These are phyloP conservation scores for Dactylellina leptospora DNA, from an alignment of 2,329 filamentous ascomycete species.

Conservation along the genomic window DNA sequence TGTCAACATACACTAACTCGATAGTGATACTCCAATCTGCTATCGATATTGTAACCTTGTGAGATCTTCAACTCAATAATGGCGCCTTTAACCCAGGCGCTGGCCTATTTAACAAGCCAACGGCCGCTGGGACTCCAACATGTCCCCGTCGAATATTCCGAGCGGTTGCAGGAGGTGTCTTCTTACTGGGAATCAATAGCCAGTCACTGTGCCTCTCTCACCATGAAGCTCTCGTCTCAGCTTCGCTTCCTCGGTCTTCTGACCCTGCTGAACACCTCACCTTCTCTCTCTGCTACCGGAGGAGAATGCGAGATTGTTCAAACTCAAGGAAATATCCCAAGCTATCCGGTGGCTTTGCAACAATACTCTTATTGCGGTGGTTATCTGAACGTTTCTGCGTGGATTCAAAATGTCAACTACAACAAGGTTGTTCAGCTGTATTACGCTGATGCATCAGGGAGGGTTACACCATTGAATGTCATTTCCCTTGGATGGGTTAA, in stretches of 20 bases:
- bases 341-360: slow-evolving; percentile 46
- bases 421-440: slow-evolving; percentile 50
- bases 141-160: slow-evolving; percentile 29
- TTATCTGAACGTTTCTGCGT: slow-evolving; percentile 42
- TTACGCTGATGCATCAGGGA: slow-evolving; percentile 33
- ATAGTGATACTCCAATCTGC: no score
- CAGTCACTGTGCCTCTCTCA: slow-evolving; percentile 29
- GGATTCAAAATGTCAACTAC: slow-evolving; percentile 48
- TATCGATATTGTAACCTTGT: slow-evolving; percentile 1
- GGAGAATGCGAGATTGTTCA: slow-evolving; percentile 29
- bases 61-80: slow-evolving; percentile 11
- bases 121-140: slow-evolving; percentile 21
- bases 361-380: slow-evolving; percentile 48
- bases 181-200: slow-evolving; percentile 39
- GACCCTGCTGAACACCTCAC: slow-evolving; percentile 22
- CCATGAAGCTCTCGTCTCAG: slow-evolving; percentile 44
- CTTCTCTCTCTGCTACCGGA: slow-evolving; percentile 14
- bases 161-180: slow-evolving; percentile 22
- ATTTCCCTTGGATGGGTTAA: slow-evolving; percentile 42
- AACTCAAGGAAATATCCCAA: slow-evolving; percentile 28
- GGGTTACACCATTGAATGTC: slow-evolving; percentile 35
- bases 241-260: slow-evolving; percentile 38
- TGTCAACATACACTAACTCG: neutral
- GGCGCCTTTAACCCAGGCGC: slow-evolving; percentile 31
- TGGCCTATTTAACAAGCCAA: slow-evolving; percentile 45